Evolutionary conservation across 371 early-diverging fungal genomes (phyloP), one percentile per base, ranked within the genome.

Genomic region (Mortierella sp.): DNA sequence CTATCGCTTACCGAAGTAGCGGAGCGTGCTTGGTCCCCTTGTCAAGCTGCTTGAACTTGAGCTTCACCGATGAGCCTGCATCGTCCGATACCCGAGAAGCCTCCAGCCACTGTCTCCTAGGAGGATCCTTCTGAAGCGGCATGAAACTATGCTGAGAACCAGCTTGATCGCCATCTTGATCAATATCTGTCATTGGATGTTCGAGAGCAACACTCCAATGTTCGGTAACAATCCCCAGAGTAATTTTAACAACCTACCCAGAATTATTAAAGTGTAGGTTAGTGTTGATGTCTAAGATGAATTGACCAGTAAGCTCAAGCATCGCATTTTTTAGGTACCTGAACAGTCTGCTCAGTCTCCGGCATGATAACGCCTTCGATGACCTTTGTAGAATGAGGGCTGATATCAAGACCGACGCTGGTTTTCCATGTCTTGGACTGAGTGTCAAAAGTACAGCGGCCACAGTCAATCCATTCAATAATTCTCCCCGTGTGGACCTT

Each of bases 361-460:
- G 96, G 94, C 1, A 88, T 47, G n/a, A 96, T 76, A 11, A 73
- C 72, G 7, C 95, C 94, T 85, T 96, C 94, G 68, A 95, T 81
- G 0, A 94, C 94, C 48, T 91, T 92, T 34, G 86, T 92, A 65
- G 90, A 90, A 50, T 90, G 89, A 44, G 93, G 91, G 11, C 70
- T 73, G 21, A 96, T 75, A 24, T 88, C 82, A 63, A 96, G 80
- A 76, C 93, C 89, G 31, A 83, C 90, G 8, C 55, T 28, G 47
- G 89, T 80, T 14, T 82, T 80, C 89, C 88, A 90, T 2, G 83
- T 74, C 26, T 70, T 68, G 24, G 10, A 26, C 75, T 68, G n/a
- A 28, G 19, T 21, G 42, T 80, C 78, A n/a, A 65, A 63, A 16
- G 88, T 80, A 47, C 89, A 86, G 52, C 89, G 84, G 70, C 89